Percentiles rank a stretch among this genome's conserved stretches.
These are phyloP conservation scores for Cercospora sp. DNA, from an alignment of 2,329 filamentous ascomycete genomes.

Conservation along the genomic window DNA sequence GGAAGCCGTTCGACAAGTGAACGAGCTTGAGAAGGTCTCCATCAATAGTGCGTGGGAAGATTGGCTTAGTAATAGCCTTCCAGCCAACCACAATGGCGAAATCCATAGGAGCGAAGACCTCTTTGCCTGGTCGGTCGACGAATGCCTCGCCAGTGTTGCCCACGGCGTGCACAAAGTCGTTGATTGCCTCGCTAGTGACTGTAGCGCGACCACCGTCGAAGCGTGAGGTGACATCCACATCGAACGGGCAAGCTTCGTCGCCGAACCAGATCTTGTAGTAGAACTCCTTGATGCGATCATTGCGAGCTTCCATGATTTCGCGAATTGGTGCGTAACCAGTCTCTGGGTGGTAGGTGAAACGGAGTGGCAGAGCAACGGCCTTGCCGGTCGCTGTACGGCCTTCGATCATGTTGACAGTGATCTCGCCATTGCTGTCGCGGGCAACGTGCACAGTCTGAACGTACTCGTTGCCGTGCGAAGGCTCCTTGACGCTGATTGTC, in stretches of 20 bases:
- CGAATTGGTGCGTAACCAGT: slow-evolving; percentile 96
- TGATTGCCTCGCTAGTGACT: slow-evolving; percentile 89
- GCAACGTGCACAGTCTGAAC: slow-evolving; percentile 86
- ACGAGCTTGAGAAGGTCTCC: slow-evolving; percentile 95
- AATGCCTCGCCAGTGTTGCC: slow-evolving; percentile 98
- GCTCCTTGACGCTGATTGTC: slow-evolving; percentile 81
- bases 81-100: slow-evolving; percentile 53
- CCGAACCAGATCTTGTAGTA: slow-evolving; percentile 99
- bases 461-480: slow-evolving; percentile 80
- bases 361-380: slow-evolving; percentile 78
- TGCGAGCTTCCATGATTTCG: slow-evolving; percentile 93
- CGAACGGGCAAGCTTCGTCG: slow-evolving; percentile 77
- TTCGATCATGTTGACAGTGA: slow-evolving; percentile 87
- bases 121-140: slow-evolving; percentile 90
- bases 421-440: slow-evolving; percentile 72
- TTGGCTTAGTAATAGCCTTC: slow-evolving; percentile 98
- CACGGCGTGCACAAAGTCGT: slow-evolving; percentile 98
- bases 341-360: slow-evolving; percentile 92
- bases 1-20: slow-evolving; percentile 95
- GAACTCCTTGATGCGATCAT: slow-evolving; percentile 98
- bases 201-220: slow-evolving; percentile 88
- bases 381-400: slow-evolving; percentile 82
- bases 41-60: slow-evolving; percentile 95
- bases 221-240: slow-evolving; percentile 78
- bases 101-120: slow-evolving; percentile 95